Percentiles rank a stretch among this genome's conserved stretches.
phyloP scores from a whole-genome alignment of 805 yeast genomes.

The Kluyveromyces starmeri region DNA sequence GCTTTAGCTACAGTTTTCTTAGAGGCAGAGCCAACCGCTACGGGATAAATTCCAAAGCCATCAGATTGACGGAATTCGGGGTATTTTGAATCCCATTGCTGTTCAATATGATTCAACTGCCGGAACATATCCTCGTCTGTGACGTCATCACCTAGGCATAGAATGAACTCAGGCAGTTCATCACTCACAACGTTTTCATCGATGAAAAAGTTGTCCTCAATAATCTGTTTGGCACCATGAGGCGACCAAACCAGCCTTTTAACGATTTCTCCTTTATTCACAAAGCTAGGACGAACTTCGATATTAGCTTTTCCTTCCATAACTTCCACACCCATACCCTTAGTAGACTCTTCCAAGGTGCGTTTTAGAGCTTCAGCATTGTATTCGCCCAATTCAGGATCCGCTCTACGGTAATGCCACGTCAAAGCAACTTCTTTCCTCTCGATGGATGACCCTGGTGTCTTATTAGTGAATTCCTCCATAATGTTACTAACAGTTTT shows the following conservation, averaged over 20 bases:
- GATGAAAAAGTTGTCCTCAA: conserved; percentile 22
- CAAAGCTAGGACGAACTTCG: conserved; percentile 92
- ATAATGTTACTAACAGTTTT: conserved; percentile 66
- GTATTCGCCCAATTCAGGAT: conserved; percentile 84
- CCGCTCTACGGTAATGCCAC: conserved; percentile 95
- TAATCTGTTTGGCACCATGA: conserved; percentile 47
- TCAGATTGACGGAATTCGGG: conserved; percentile 36
- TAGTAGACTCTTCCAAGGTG: conserved; percentile 52
- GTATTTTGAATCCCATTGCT: conserved; percentile 28
- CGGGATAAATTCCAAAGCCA: conserved; percentile 67
- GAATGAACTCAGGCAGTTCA: conserved; percentile 68
- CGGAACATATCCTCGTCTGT: conserved; percentile 98
- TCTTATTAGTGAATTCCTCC: conserved; percentile 67
- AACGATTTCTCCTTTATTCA: conserved; percentile 95
- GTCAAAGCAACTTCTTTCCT: conserved; percentile 87
- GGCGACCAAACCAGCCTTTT: conserved; percentile 60
- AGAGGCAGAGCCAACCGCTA: conserved; percentile 88
- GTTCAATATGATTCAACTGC: conserved; percentile 58
- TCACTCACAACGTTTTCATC: conserved; percentile 31
- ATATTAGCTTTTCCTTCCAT: conserved; percentile 97
- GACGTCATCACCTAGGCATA: conserved; percentile 91
- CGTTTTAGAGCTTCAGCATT: conserved; percentile 70
- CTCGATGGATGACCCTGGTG: conserved; percentile 86
- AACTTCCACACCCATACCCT: conserved; percentile 77
- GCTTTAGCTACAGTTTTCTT: conserved; percentile 79